Percentiles rank a stretch among this genome's conserved stretches.
Conservation (phyloP, 805 yeast species). For the Saccharomyces mikatae region DNA sequence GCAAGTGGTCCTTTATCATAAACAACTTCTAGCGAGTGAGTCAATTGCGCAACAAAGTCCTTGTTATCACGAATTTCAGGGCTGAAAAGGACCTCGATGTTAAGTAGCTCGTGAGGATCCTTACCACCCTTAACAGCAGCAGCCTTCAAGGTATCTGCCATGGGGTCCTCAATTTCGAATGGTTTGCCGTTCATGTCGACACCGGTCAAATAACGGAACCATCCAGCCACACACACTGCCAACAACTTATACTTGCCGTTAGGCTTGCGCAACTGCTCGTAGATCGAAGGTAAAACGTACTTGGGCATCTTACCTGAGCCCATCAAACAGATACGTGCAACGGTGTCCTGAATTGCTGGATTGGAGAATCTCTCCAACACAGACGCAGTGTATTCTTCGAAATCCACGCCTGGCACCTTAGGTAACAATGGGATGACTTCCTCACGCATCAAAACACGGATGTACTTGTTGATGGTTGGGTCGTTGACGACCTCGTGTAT, state of each 20-base stretch:
- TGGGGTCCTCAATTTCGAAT: slow-evolving; percentile 4
- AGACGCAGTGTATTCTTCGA: slow-evolving; percentile 4
- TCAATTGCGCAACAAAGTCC: slow-evolving; percentile 1
- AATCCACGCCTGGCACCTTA: slow-evolving; percentile 3
- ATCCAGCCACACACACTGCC: slow-evolving; percentile 6
- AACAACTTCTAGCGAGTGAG: neutral
- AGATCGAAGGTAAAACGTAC: slow-evolving; percentile 6
- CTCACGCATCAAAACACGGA: slow-evolving; percentile 3
- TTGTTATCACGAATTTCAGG: slow-evolving; percentile 3
- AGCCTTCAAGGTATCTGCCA: slow-evolving; percentile 2
- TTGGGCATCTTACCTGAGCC: slow-evolving; percentile 10
- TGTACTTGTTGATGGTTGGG: slow-evolving; percentile 4
- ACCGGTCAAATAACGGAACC: slow-evolving; percentile 8
- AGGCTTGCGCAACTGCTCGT: slow-evolving; percentile 3
- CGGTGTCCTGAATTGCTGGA: slow-evolving; percentile 5
- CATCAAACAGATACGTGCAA: slow-evolving; percentile 6
- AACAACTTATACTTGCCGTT: slow-evolving; percentile 2
- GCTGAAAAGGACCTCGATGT: slow-evolving; percentile 1
- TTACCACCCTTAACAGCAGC: slow-evolving; percentile 5
- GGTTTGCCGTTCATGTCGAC: slow-evolving; percentile 2
- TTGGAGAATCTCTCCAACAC: slow-evolving; percentile 6
- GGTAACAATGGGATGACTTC: slow-evolving; percentile 6
- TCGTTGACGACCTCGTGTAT: slow-evolving; percentile 6
- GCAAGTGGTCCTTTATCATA: slow-evolving; percentile 4
- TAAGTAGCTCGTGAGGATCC: slow-evolving; percentile 2